Percentiles rank a stretch among this genome's conserved stretches.
Evolutionary conservation across 352 stramenopile species (phyloP).

Genomic region (Phytophthora pistaciae): DNA sequence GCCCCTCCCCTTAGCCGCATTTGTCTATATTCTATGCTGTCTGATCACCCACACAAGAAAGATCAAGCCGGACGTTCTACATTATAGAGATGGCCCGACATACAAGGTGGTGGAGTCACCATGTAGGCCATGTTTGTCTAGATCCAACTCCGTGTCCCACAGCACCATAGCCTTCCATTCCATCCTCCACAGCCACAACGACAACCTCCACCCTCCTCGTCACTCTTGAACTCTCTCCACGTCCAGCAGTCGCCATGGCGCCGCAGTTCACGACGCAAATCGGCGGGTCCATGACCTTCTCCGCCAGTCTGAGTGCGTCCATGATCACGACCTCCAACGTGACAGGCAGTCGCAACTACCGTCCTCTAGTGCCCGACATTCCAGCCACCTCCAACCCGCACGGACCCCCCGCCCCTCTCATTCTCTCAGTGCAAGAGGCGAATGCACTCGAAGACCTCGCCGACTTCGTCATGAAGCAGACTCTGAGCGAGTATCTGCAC

Average conservation of each 20-base stretch:
- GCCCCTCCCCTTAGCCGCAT: no score
- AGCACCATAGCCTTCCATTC: not conserved
- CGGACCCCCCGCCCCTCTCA: conserved; percentile 19
- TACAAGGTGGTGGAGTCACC: not conserved
- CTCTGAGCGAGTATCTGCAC: conserved; percentile 38
- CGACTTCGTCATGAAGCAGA: conserved; percentile 39
- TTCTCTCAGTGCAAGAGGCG: conserved; percentile 34
- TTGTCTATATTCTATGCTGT: no score
- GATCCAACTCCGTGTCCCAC: not conserved
- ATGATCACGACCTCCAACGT: conserved; percentile 19
- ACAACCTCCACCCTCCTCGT: not conserved
- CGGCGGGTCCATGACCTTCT: conserved; percentile 36
- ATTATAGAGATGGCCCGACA: not conserved
- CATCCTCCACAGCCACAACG: not conserved
- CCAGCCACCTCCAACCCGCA: conserved; percentile 5
- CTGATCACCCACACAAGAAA: not conserved
- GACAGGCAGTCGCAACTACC: conserved; percentile 26
- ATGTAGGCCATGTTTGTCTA: not conserved
- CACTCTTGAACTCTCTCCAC: conserved; percentile 15
- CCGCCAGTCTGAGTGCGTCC: conserved; percentile 31
- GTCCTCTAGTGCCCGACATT: conserved; percentile 5
- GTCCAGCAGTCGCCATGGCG: conserved; percentile 11
- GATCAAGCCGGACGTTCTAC: conserved; percentile 2
- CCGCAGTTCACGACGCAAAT: conserved; percentile 33
- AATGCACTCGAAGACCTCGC: conserved; percentile 36